Conservation (phyloP, 352 stramenopile genomes). For the Globisporangium cederbergense region DNA sequence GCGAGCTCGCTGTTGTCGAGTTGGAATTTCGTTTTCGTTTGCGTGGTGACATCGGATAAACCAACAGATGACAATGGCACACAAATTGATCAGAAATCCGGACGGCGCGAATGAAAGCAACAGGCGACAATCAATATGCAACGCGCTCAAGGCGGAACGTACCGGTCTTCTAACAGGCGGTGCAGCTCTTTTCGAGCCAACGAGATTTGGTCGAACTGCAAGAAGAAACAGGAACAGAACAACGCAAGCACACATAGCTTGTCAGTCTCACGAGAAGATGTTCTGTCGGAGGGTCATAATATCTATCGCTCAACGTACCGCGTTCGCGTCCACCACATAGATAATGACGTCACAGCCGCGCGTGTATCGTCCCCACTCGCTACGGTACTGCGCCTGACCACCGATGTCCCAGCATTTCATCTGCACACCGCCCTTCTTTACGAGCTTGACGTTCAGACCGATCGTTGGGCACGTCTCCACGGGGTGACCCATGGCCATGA, state of each 20-base stretch:
- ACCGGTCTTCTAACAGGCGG: slow-evolving; percentile 92
- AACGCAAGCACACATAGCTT: not conserved
- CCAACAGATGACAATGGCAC: slow-evolving; percentile 7
- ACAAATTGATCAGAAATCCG: not conserved
- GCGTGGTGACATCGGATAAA: not conserved
- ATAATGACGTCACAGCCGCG: slow-evolving; percentile 98
- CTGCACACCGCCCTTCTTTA: slow-evolving; percentile 93
- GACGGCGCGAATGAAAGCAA: slow-evolving; percentile 7
- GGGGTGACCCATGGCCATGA: slow-evolving; percentile 93
- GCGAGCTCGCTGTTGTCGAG: slow-evolving; percentile 53
- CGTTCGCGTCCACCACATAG: slow-evolving; percentile 97
- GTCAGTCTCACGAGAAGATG: not conserved
- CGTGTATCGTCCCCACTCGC: slow-evolving; percentile 92
- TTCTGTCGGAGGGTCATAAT: not conserved
- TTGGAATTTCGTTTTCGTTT: not conserved
- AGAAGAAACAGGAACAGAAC: not conserved
- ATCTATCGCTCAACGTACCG: slow-evolving; percentile 48
- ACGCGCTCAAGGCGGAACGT: slow-evolving; percentile 28
- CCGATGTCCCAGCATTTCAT: slow-evolving; percentile 99
- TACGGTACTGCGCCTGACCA: slow-evolving; percentile 95
- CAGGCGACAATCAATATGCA: not conserved
- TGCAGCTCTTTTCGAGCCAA: slow-evolving; percentile 93
- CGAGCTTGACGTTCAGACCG: slow-evolving; percentile 96
- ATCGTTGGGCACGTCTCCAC: slow-evolving; percentile 97
- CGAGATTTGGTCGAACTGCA: slow-evolving; percentile 91